A percentile compares a stretch with the other conserved stretches of the same genome.
These are phyloP conservation scores for Ophiosphaerella korrae DNA, from an alignment of 2,329 filamentous ascomycete species.

Conservation along the genomic window DNA sequence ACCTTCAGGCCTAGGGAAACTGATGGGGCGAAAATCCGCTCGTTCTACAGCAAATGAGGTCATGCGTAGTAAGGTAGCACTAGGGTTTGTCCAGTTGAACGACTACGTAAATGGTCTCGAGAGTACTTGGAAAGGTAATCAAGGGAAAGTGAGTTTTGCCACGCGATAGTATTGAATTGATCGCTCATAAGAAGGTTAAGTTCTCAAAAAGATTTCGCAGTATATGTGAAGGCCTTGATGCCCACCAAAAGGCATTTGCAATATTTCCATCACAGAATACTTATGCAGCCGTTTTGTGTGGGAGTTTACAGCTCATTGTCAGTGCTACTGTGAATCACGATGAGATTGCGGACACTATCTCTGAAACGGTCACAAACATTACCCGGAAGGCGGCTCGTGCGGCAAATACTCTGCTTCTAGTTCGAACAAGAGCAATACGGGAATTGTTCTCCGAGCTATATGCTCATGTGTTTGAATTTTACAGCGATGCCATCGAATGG, in stretches of 20 bases:
- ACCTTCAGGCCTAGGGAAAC: neutral
- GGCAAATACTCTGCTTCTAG: conserved; percentile 3
- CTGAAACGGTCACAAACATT: conserved; percentile 7
- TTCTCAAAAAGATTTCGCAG: conserved; percentile 1
- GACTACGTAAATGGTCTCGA: conserved; percentile 1
- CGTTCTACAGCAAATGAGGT: neutral
- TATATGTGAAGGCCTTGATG: conserved; percentile 8
- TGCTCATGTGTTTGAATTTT: conserved; percentile 12
- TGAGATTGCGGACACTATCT: conserved; percentile 9
- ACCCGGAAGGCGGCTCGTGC: conserved; percentile 4
- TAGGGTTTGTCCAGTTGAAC: neutral
- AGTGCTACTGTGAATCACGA: conserved; percentile 10
- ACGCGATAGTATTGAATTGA: neutral
- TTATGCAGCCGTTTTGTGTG: conserved; percentile 13
- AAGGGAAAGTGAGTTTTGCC: neutral
- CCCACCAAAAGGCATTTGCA: conserved; percentile 6
- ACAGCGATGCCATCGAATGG: conserved; percentile 13
- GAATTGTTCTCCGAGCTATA: conserved; percentile 11
- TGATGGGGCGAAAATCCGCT: neutral
- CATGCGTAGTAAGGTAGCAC: neutral
- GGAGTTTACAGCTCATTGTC: conserved; percentile 7
- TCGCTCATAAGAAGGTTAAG: neutral
- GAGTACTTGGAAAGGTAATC: conserved; percentile 5
- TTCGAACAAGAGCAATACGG: conserved; percentile 4
- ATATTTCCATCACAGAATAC: conserved; percentile 12